Conservation (phyloP, 805 yeast species). For the Wickerhamomyces kurtzmanii region DNA sequence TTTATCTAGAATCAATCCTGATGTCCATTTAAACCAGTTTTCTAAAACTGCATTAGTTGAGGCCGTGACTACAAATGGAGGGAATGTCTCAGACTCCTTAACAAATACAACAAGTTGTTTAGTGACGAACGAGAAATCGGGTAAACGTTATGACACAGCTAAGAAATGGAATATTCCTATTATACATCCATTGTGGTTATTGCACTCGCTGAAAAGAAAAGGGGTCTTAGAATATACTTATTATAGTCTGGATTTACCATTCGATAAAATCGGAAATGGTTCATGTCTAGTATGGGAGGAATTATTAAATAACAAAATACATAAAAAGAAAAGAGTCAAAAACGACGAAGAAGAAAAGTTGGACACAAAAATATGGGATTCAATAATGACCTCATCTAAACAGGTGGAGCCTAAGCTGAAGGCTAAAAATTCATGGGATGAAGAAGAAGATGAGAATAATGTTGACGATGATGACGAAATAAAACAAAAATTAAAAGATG, state of each 20-base stretch:
- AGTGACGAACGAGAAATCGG: constrained; percentile 39
- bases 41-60: constrained; percentile 22
- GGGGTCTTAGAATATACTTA: constrained; percentile 23
- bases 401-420: neutral
- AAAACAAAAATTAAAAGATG: constrained; percentile 5
- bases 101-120: constrained; percentile 32
- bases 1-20: constrained; percentile 22
- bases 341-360: constrained; percentile 8
- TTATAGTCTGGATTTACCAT: constrained; percentile 17
- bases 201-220: constrained; percentile 25
- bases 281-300: constrained; percentile 20
- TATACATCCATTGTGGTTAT: constrained; percentile 32
- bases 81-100: constrained; percentile 39
- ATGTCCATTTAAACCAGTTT: constrained; percentile 13
- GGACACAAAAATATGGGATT: constrained; percentile 30
- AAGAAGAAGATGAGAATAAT: constrained; percentile 3
- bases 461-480: constrained; percentile 2
- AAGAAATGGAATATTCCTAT: constrained; percentile 27
- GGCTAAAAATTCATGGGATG: constrained; percentile 13
- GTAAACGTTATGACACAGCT: constrained; percentile 42
- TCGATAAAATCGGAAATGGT: constrained; percentile 17
- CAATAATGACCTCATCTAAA: constrained; percentile 19
- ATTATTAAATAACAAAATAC: constrained; percentile 2
- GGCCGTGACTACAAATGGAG: constrained; percentile 34
- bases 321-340: constrained; percentile 8